Percentiles rank a stretch among this genome's conserved stretches.
Conservation (phyloP, 345 rosid genomes). For the Brassica cretica region DNA sequence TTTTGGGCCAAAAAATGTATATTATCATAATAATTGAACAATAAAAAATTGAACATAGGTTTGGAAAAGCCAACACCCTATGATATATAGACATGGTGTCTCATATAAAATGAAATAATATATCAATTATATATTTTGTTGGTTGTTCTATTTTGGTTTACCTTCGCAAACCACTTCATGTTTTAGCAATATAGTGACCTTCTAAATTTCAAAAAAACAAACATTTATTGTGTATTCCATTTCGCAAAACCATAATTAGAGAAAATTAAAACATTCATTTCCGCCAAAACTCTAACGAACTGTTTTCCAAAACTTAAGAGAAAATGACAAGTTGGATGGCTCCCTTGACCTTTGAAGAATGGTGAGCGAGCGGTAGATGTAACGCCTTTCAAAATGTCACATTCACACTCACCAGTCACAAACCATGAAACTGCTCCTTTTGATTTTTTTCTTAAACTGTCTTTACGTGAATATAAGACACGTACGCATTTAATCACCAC, state of each 20-base stretch:
- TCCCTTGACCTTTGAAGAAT: slow-evolving; percentile 23
- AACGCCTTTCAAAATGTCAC: slow-evolving; percentile 27
- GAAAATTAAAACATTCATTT: not conserved
- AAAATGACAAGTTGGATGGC: not conserved
- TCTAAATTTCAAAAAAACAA: too few species aligned
- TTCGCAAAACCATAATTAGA: not conserved
- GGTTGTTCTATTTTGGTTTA: not conserved
- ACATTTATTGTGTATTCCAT: not conserved
- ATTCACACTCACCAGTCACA: slow-evolving; percentile 10
- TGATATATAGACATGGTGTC: too few species aligned
- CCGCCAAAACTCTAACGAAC: not conserved
- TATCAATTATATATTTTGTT: not conserved
- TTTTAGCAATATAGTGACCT: not conserved
- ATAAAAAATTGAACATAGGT: not conserved
- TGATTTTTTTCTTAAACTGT: slow-evolving; percentile 8
- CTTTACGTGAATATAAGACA: not conserved
- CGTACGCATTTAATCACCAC: slow-evolving; percentile 6
- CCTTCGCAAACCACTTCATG: not conserved
- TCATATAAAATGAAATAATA: too few species aligned
- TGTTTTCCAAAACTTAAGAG: not conserved
- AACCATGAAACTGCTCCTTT: slow-evolving; percentile 1
- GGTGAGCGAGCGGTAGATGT: slow-evolving; percentile 34
- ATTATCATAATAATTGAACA: not conserved
- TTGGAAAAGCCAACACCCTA: not conserved
- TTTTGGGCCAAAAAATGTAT: not conserved